A percentile compares a stretch with the other conserved stretches of the same genome.
These are phyloP conservation scores for Gossypium gossypioides DNA, from an alignment of 441 rosid species.

Conservation along the genomic window DNA sequence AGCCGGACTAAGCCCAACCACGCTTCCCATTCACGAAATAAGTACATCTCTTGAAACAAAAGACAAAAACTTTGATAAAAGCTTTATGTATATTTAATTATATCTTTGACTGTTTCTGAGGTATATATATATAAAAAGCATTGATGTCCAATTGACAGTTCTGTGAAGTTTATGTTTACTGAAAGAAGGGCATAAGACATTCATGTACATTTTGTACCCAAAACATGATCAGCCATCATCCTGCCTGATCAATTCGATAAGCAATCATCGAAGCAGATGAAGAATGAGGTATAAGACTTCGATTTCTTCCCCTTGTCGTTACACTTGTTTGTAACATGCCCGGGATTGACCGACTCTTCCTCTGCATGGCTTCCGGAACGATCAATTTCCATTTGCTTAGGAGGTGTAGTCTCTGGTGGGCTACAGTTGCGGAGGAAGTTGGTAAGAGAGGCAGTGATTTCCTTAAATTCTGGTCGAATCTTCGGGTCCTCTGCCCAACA, in stretches of 20 bases:
- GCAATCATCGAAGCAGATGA: conserved; percentile 20
- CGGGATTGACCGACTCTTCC: background rate
- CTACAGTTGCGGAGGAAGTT: conserved; percentile 18
- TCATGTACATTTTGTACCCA: background rate
- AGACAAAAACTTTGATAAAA: background rate
- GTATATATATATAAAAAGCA: background rate
- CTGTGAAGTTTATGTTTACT: background rate
- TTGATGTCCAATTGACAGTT: background rate
- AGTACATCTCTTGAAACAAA: background rate
- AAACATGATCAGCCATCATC: background rate
- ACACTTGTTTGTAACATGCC: conserved; percentile 4
- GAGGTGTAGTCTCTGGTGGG: conserved; percentile 10
- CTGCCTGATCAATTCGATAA: conserved; percentile 9
- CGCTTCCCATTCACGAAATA: background rate
- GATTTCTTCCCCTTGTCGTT: conserved; percentile 11
- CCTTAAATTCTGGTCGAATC: conserved; percentile 44
- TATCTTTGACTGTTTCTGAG: background rate
- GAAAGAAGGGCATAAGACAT: background rate
- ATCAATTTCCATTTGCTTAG: conserved; percentile 7
- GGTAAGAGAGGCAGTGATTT: conserved; percentile 25
- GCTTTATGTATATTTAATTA: background rate
- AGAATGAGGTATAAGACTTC: background rate
- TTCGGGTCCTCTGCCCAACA: conserved; percentile 52
- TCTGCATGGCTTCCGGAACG: background rate
- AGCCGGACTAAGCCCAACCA: background rate